Percentiles rank a stretch among this genome's conserved stretches.
These are phyloP conservation scores for Litchi chinensis DNA, from an alignment of 345 rosid species.

Conservation along the genomic window DNA sequence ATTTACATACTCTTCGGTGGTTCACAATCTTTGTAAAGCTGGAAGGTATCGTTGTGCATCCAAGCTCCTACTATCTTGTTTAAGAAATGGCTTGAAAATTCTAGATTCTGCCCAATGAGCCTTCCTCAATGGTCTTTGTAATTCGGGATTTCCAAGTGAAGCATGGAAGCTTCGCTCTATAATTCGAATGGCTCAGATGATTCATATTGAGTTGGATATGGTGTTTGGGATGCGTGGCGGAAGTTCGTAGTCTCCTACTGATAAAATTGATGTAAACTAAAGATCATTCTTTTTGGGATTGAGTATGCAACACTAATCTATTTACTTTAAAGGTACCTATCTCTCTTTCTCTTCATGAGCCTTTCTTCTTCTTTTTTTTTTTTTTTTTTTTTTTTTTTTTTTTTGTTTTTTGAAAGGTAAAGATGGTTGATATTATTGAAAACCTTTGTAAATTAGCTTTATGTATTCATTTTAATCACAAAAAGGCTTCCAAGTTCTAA, in stretches of 20 bases:
- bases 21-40: conserved; percentile 79
- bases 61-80: conserved; percentile 62
- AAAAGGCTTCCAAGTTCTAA: too few relatives aligned
- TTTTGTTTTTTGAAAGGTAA: not conserved
- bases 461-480: too few relatives aligned
- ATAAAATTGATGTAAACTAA: not conserved
- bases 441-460: not conserved
- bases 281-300: not conserved
- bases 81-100: conserved; percentile 60
- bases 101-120: conserved; percentile 65
- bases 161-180: conserved; percentile 56
- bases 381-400: too few relatives aligned
- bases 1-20: conserved; percentile 69
- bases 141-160: conserved; percentile 54
- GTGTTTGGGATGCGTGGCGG: not conserved
- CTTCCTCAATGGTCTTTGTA: conserved; percentile 62
- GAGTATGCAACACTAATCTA: not conserved
- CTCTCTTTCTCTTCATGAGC: not conserved
- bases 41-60: conserved; percentile 65
- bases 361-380: too few relatives aligned
- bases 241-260: conserved; percentile 6
- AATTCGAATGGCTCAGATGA: conserved; percentile 47
- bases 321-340: not conserved
- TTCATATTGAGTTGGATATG: conserved; percentile 32
- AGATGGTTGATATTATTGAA: not conserved